A percentile compares a stretch with the other conserved stretches of the same genome.
Evolutionary conservation across 2,329 filamentous ascomycete species (phyloP).

Genomic region (Neurospora crassa): DNA sequence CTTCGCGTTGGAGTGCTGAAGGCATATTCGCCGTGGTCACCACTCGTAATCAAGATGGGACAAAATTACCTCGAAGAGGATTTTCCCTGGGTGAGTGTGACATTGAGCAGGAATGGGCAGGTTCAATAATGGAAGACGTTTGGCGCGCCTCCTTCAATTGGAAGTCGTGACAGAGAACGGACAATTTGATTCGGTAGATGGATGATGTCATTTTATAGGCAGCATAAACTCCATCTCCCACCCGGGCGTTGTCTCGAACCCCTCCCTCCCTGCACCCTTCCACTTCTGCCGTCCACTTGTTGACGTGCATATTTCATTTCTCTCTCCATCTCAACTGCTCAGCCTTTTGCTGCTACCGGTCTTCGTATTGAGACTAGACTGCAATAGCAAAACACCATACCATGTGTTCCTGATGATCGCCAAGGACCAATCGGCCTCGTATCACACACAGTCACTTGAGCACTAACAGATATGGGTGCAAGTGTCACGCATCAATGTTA

Average conservation of each 20-base stretch:
- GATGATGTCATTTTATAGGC: background rate
- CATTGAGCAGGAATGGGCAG: background rate
- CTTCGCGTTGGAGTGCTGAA: background rate
- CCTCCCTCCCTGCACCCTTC: background rate
- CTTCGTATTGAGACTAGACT: background rate
- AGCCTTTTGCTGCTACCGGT: background rate
- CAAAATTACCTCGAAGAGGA: background rate
- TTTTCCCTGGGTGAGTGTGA: background rate
- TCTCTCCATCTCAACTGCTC: background rate
- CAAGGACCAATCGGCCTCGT: background rate
- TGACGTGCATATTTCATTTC: no score
- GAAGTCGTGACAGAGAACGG: background rate
- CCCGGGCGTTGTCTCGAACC: no score
- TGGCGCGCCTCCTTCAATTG: background rate
- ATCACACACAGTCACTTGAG: background rate
- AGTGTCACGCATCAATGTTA: background rate
- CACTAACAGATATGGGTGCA: background rate
- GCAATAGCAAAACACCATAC: background rate
- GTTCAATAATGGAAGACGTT: background rate
- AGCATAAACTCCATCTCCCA: background rate
- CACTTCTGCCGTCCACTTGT: no score
- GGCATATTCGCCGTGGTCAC: background rate
- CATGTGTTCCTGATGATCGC: background rate
- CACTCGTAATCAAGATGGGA: background rate
- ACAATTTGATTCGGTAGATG: background rate